Percentiles rank a stretch among this genome's conserved stretches.
Conservation (phyloP, 1,284 basidiomycete genomes). For the Cryptococcus sp. region DNA sequence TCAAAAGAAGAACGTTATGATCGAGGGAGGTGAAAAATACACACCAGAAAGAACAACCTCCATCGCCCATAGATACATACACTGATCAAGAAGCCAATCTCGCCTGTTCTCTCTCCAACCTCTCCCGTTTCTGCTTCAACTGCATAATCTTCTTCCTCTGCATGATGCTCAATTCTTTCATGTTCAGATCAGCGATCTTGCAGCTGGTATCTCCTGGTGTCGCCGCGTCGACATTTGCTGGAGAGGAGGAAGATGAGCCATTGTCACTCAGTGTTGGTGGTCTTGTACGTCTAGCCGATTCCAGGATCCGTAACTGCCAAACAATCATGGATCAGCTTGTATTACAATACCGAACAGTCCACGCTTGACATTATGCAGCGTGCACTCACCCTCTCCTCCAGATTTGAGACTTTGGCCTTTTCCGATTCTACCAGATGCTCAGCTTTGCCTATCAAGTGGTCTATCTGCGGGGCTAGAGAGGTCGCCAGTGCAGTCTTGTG, state of each 20-base stretch:
- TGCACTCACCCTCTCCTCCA: conserved; percentile 41
- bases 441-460: conserved; percentile 41
- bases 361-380: not conserved
- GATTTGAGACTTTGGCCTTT: conserved; percentile 22
- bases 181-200: conserved; percentile 35
- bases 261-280: not conserved
- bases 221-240: not conserved
- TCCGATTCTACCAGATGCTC: conserved; percentile 34
- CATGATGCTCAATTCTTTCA: conserved; percentile 35
- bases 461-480: conserved; percentile 49
- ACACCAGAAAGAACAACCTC: too few relatives aligned
- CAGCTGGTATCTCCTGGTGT: conserved; percentile 10
- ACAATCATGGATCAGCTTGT: conserved; percentile 1
- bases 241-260: not conserved
- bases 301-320: conserved; percentile 23
- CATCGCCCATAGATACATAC: not conserved
- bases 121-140: conserved; percentile 43
- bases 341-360: not conserved
- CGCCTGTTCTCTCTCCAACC: conserved; percentile 44
- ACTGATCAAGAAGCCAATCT: conserved; percentile 16
- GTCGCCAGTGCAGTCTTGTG: conserved; percentile 42
- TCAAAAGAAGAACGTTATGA: too few relatives aligned
- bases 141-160: conserved; percentile 45
- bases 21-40: too few relatives aligned
- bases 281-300: conserved; percentile 18